Percentiles rank a stretch among this genome's conserved stretches.
These are phyloP conservation scores for Teunomyces stri DNA, from an alignment of 805 yeast genomes.

Conservation along the genomic window DNA sequence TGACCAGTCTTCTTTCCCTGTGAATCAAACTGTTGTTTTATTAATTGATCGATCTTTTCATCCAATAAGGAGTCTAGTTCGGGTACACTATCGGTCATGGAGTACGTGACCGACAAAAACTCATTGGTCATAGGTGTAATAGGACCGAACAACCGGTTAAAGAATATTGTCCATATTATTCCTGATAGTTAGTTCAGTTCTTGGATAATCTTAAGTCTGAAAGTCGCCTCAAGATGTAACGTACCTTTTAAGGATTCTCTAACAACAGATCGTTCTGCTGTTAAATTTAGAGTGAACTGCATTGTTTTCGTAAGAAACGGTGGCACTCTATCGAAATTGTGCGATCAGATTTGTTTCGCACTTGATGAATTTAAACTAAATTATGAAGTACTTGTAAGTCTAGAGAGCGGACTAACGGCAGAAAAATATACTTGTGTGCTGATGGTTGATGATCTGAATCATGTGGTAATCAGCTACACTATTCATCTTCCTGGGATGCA, in stretches of 20 bases:
- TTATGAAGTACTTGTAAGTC: neutral
- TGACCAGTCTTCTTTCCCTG: conserved; percentile 25
- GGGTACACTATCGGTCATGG: conserved; percentile 44
- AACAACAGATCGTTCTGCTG: conserved; percentile 52
- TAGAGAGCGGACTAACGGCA: neutral
- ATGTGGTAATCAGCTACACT: neutral
- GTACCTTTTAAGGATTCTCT: conserved; percentile 54
- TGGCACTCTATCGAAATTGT: neutral
- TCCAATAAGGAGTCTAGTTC: conserved; percentile 49
- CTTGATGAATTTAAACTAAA: neutral
- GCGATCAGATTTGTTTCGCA: conserved; percentile 5
- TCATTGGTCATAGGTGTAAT: conserved; percentile 55
- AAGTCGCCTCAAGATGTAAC: conserved; percentile 14
- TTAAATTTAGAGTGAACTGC: conserved; percentile 48
- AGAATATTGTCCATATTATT: conserved; percentile 63
- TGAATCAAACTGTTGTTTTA: conserved; percentile 25
- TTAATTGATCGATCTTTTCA: conserved; percentile 30
- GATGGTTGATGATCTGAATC: neutral
- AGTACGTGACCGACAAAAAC: conserved; percentile 59
- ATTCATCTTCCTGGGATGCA: conserved; percentile 11
- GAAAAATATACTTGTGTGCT: neutral
- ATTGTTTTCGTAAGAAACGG: conserved; percentile 14
- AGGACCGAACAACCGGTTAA: conserved; percentile 66
- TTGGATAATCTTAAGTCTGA: neutral
- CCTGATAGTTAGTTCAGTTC: conserved; percentile 31